Percentiles rank a stretch among this genome's conserved stretches.
Evolutionary conservation across 73 alveolate species (phyloP).

Genomic region (Paramecium tetraurelia): DNA sequence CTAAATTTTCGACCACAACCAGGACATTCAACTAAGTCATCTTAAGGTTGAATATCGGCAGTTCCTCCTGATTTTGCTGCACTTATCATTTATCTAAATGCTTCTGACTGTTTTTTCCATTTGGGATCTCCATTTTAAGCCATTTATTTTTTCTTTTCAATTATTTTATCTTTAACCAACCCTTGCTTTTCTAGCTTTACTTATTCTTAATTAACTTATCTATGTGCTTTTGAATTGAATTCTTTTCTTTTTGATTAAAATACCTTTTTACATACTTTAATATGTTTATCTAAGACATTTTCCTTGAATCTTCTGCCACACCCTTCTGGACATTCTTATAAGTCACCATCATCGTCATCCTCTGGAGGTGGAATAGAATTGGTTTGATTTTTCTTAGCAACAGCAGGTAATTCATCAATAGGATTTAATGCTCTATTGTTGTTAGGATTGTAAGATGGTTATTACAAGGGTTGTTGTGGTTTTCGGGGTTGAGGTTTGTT

Average conservation of each 20-base stretch:
- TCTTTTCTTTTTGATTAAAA: constrained; percentile 74
- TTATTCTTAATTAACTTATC: constrained; percentile 58
- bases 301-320: constrained; percentile 77
- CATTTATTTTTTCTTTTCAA: constrained; percentile 42
- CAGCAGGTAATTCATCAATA: constrained; percentile 51
- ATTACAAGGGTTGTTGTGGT: not conserved
- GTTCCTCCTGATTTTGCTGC: constrained; percentile 60
- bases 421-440: constrained; percentile 1
- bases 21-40: constrained; percentile 61
- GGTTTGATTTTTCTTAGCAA: constrained; percentile 1
- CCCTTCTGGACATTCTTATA: constrained; percentile 59
- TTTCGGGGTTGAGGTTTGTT: not conserved
- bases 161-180: constrained; percentile 4
- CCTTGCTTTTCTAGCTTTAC: constrained; percentile 53
- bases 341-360: constrained; percentile 20
- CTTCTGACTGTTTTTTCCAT: constrained; percentile 67
- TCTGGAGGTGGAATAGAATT: not conserved
- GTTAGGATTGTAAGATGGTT: not conserved
- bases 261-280: constrained; percentile 78
- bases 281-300: constrained; percentile 68
- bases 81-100: constrained; percentile 56
- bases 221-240: constrained; percentile 68
- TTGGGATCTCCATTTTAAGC: constrained; percentile 45
- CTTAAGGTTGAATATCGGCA: constrained; percentile 18
- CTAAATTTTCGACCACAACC: constrained; percentile 77